Conservation (phyloP, 306 rosid genomes). For the Quercus dentata region DNA sequence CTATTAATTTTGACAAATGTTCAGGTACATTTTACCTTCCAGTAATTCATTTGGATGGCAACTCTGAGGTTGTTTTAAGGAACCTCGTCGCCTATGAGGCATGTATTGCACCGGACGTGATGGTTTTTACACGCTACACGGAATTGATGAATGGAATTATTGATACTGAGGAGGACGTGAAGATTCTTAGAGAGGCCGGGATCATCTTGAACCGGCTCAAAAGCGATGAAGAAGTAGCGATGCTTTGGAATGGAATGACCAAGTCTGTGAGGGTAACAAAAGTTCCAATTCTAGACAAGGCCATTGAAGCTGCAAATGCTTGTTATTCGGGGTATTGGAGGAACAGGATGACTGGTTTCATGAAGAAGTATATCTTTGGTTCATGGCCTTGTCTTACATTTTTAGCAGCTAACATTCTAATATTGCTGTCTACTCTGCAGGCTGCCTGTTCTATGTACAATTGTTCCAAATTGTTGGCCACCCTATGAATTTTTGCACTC, state of each 20-base stretch:
- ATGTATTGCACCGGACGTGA: neutral
- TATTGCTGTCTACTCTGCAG: neutral
- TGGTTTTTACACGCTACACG: neutral
- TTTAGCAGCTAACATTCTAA: neutral
- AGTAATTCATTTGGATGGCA: neutral
- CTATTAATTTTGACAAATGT: neutral
- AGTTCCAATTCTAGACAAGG: neutral
- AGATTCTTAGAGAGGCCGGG: neutral
- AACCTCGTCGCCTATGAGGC: conserved; percentile 18
- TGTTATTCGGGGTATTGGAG: conserved; percentile 5
- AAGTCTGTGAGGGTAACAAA: conserved; percentile 9
- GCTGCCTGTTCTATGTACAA: neutral
- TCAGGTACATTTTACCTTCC: neutral
- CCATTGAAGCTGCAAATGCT: neutral
- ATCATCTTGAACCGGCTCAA: neutral
- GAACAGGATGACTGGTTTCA: neutral
- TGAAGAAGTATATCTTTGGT: neutral
- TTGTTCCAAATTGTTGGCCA: neutral
- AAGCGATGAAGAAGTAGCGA: conserved; percentile 3
- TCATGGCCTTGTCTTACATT: conserved; percentile 5
- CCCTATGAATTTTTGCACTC: neutral
- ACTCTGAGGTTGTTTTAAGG: conserved; percentile 6
- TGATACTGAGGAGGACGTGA: conserved; percentile 10
- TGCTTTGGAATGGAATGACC: conserved; percentile 9
- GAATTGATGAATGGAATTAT: conserved; percentile 16